Evolutionary conservation across 345 rosid species (phyloP), one percentile per base, ranked within the genome.

Genomic region (Aegle marmelos): DNA sequence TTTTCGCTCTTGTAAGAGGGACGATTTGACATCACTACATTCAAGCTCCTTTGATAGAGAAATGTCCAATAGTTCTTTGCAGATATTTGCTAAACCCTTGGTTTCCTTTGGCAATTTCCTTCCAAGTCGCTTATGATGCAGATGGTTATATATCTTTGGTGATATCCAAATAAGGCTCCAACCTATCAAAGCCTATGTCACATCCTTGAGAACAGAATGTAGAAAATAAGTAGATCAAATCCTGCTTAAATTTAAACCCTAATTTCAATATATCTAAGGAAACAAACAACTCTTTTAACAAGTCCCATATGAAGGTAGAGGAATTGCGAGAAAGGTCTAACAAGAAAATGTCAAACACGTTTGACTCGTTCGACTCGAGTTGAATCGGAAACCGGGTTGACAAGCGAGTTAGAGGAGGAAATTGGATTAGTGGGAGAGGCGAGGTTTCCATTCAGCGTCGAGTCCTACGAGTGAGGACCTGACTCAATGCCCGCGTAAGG

Each of bases 11-110:
- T 92, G 91, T 88, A 85, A 93, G 96, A 88, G n/a, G 99, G 98
- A 80, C 93, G 97, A 72, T 63, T 88, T 37, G 99, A 91, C 99
- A 79, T 95, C 96, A 90, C 99, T 95, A 88, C 98, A 95, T 88
- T 93, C 96, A 90, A 92, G 96, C 72, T 92, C 99, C 99, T 93
- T 95, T 22, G 96, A 95, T 48, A 95, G 84, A 82, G 90, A 83
- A 72, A 92, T 57, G 57, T 91, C 91, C 36, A 95, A 80, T 56
- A 90, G 66, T 83, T 95, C 93, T 84, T 83, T 85, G 80, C 95
- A 93, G 33, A 93, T 90, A 68, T 85, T 79, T 50, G 95, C 88
- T 80, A 95, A 87, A 84, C 97, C 93, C 84, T 87, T 95, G 65
- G 86, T 87, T 77, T 91, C 90, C 77, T 85, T 94, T 25, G 94